These are phyloP conservation scores for Tympanopsis confertula DNA, from an alignment of 2,329 filamentous ascomycete genomes.

Conservation along the genomic window DNA sequence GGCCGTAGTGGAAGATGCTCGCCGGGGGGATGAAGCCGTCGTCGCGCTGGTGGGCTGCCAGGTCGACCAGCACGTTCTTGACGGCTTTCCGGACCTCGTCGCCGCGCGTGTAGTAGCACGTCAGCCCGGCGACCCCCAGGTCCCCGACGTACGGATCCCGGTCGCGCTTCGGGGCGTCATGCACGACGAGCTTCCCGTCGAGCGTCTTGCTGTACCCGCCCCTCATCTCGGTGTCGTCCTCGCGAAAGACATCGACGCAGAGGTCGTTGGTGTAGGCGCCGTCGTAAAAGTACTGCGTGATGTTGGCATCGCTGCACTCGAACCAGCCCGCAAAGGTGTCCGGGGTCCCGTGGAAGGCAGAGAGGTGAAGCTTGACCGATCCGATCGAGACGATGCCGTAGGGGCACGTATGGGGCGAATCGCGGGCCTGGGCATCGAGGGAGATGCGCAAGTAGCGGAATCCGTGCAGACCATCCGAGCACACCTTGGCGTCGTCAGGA, in stretches of 20 bases:
- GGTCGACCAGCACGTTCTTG: slow-evolving; percentile 33
- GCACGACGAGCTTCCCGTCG: slow-evolving; percentile 30
- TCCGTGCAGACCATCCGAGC: slow-evolving; percentile 37
- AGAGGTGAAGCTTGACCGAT: slow-evolving; percentile 27
- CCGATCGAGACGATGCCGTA: slow-evolving; percentile 29
- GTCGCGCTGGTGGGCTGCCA: slow-evolving; percentile 31
- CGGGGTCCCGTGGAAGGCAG: slow-evolving; percentile 31
- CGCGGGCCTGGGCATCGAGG: slow-evolving; percentile 27
- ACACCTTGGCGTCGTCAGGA: slow-evolving; percentile 27
- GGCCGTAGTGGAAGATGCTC: not conserved
- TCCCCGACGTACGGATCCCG: slow-evolving; percentile 41
- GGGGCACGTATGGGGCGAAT: slow-evolving; percentile 29
- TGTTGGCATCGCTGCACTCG: slow-evolving; percentile 33
- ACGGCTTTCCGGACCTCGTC: slow-evolving; percentile 24
- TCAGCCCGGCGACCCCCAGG: slow-evolving; percentile 33
- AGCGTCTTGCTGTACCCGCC: slow-evolving; percentile 27
- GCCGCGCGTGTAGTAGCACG: slow-evolving; percentile 29
- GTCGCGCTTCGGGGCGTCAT: slow-evolving; percentile 38
- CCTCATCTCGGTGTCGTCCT: slow-evolving; percentile 35
- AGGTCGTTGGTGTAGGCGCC: slow-evolving; percentile 39
- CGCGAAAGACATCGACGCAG: slow-evolving; percentile 29
- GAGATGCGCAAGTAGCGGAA: slow-evolving; percentile 38
- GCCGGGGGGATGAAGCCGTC: slow-evolving; percentile 40
- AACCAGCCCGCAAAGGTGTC: slow-evolving; percentile 38
- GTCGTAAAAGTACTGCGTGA: slow-evolving; percentile 41